Percentiles rank a stretch among this genome's conserved stretches.
Evolutionary conservation across 768 basidiomycete genomes (phyloP).

Genomic region (Kondoa malvinella): DNA sequence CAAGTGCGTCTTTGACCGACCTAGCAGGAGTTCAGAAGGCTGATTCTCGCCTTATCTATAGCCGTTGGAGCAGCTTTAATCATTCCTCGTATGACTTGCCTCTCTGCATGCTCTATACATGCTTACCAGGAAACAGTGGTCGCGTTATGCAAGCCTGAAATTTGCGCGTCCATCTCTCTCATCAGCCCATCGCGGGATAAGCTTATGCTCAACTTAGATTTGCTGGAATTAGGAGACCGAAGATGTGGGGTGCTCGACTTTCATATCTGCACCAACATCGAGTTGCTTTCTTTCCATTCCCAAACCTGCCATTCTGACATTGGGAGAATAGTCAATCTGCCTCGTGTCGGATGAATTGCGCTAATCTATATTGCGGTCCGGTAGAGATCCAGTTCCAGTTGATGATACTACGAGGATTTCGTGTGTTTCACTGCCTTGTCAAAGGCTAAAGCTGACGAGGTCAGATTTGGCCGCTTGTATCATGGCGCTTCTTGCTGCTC

Average conservation of each 20-base stretch:
- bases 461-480: not conserved
- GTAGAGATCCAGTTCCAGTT: not conserved
- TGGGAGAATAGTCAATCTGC: not conserved
- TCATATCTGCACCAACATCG: not conserved
- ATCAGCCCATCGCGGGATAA: too few species aligned
- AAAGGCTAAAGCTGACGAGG: not conserved
- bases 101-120: not conserved
- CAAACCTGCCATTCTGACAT: not conserved
- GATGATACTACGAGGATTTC: not conserved
- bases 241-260: conserved; percentile 28
- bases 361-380: not conserved
- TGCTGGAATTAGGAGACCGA: not conserved
- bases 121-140: not conserved
- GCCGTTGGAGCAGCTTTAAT: not conserved
- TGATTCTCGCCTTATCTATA: too few species aligned
- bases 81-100: not conserved
- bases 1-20: too few species aligned
- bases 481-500: not conserved
- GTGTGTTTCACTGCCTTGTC: not conserved
- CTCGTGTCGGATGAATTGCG: not conserved
- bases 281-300: not conserved
- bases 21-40: too few species aligned
- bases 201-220: too few species aligned
- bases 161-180: too few species aligned
- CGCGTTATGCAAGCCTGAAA: not conserved